Base-by-base conservation (phyloP, 1,284 basidiomycete species). In the Leucoagaricus sp. region DNA sequence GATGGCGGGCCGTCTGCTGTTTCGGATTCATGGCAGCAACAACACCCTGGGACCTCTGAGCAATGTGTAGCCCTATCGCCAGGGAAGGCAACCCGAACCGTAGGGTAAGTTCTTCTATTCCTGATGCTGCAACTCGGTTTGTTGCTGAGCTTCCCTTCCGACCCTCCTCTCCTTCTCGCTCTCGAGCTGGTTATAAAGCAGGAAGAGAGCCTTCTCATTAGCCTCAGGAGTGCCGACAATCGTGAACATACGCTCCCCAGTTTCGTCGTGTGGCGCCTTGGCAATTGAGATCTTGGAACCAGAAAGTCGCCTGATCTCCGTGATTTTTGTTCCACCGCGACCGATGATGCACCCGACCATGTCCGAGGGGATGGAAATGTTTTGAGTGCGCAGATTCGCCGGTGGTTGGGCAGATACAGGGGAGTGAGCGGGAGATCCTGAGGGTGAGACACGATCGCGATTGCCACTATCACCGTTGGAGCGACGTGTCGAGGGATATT, bases 291-390 rank as follows among this genome's bases (percentile, higher is more conserved):
- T 99, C 75, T 95, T 93, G 63, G 93, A 96, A 45, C 96, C 96
- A 60, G 93, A 96, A 55, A 98, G 83, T 57, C 96, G 91, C 65
- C 96, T 91, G 72, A 99, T 99, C 76, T 99, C 96, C 58, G 96
- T 98, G 67, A 99, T 99, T 82, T 98, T 99, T 66, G 93, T 91
- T 33, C 96, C 96, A 68, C 91, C 94, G 64, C 95, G 93, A 61
- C 96, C 96, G 67, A 96, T 96, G 75, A 96, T 96, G 72, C 94
- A 96, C 58, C 95, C 95, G 63, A 98, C 96, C 96, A 99, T 99
- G 78, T 98, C 95, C 63, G 91, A 91, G 50, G 96, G 96, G 67
- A 99, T 99, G 63, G 96, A 96, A 67, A 99, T 99, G 76, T 97
- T 98, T 77, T 99, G 96, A 12, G 96, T 98, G 64, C 96, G 92